Base-by-base conservation (phyloP, 495 filamentous ascomycete genomes). In the Podospora sp. region DNA sequence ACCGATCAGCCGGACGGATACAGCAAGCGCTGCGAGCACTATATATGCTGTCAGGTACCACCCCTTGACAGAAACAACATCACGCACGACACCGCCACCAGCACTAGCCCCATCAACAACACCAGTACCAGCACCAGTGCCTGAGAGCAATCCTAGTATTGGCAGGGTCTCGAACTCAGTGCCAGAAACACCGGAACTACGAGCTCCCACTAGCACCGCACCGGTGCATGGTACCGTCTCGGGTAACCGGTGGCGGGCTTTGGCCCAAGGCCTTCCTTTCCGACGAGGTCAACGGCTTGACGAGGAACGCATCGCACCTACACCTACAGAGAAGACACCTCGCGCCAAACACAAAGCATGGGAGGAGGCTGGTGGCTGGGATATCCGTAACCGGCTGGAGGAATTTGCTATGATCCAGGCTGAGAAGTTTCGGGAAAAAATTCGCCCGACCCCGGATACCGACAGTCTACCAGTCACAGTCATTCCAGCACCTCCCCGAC, bases 11-110 rank as follows among this genome's bases (percentile, higher is more conserved):
- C 84, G 91, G 63, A 86, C 88, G n/a, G 91, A 96, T 69, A 91
- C 90, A 1, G 86, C 88, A 18, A 84, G 82, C 49, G 80, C 82
- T 20, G 81, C 89, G 53, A 95, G 92, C 76, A 97, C 93, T 2
- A 86, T 95, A 16, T 96, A 97, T 70, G 88, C 90, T 64, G 85
- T 97, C 59, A 88, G 89, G 56, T 93, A 96, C 73, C 90, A 94
- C 67, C 85, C 91, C n/a, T 83, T 89, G 55, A 87, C 85, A 40
- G 88, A 89, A 68, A 82, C 89, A n/a, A 88, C 88, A 16, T 75
- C 80, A 8, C 80, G 77, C 60, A 74, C 77, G 18, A 80, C 80
- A 18, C 78, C 82, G 16, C 73, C 74, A 0, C 74, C 69, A 8
- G 20, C 53, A 3, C 82, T 61, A 5, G 58, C 82, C 6, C 81